Conservation (phyloP, 306 rosid species). For the Lagenaria siceraria region DNA sequence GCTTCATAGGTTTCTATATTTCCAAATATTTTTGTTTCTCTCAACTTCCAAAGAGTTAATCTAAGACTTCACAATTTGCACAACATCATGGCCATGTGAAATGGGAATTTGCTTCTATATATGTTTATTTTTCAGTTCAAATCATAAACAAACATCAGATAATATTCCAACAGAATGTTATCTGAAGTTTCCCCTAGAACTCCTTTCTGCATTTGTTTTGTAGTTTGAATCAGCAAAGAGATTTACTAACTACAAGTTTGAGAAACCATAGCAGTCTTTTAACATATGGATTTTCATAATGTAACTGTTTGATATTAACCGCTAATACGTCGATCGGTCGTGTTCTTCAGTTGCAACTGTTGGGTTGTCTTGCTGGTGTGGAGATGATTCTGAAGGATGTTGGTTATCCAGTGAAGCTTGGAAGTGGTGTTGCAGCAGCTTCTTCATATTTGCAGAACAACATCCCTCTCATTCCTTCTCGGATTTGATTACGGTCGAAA, state of each 20-base stretch:
- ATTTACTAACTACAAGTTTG: background rate
- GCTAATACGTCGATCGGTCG: background rate
- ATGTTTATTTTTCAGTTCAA: too few relatives aligned
- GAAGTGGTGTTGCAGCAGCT: conserved; percentile 97
- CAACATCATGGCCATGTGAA: too few relatives aligned
- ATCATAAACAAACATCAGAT: too few relatives aligned
- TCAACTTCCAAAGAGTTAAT: background rate
- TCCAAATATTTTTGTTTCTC: background rate
- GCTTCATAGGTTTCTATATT: background rate
- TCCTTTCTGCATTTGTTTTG: background rate
- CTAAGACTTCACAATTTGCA: background rate
- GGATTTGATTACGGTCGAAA: conserved; percentile 40
- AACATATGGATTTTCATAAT: background rate
- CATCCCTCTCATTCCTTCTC: conserved; percentile 78
- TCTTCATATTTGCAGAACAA: conserved; percentile 65
- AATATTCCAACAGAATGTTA: too few relatives aligned
- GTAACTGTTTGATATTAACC: background rate
- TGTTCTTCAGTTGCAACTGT: conserved; percentile 68
- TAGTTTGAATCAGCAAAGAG: background rate
- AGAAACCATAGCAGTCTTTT: background rate
- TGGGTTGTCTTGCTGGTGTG: conserved; percentile 99
- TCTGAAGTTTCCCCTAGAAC: background rate
- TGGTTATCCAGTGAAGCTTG: conserved; percentile 88
- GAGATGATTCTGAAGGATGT: conserved; percentile 95
- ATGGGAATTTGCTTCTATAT: background rate